Conservation (phyloP, 2,329 filamentous ascomycete genomes). For the Pseudopithomyces chartarum region DNA sequence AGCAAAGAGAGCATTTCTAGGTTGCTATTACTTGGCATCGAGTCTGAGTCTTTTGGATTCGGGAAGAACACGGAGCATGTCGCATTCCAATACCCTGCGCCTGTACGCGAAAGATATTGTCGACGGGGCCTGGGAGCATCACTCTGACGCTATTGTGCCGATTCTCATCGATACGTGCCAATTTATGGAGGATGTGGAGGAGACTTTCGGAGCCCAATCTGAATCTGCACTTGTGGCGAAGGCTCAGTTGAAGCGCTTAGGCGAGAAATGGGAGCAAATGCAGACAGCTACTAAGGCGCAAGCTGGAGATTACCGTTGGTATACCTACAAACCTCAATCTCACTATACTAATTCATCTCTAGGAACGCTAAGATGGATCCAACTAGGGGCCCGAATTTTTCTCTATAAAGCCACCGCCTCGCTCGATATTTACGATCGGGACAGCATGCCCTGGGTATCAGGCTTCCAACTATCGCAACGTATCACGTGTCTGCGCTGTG, state of each 20-base stretch:
- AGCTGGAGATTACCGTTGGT: constrained; percentile 38
- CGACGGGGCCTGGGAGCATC: constrained; percentile 32
- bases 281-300: constrained; percentile 33
- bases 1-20: constrained; percentile 40
- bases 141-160: constrained; percentile 36
- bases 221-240: constrained; percentile 37
- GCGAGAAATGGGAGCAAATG: constrained; percentile 41
- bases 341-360: constrained; percentile 12
- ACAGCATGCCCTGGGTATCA: constrained; percentile 36
- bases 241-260: constrained; percentile 39
- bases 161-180: constrained; percentile 39
- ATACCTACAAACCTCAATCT: not conserved
- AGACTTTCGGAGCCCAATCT: constrained; percentile 34
- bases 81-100: constrained; percentile 34
- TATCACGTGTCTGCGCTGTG: constrained; percentile 34
- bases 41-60: constrained; percentile 34
- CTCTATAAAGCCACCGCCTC: constrained; percentile 33
- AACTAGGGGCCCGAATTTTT: constrained; percentile 34
- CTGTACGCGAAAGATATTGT: constrained; percentile 38
- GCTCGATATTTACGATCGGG: constrained; percentile 35
- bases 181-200: constrained; percentile 43
- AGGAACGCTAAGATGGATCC: constrained; percentile 41
- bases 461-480: constrained; percentile 44
- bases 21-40: constrained; percentile 41
- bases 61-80: constrained; percentile 27